Evolutionary conservation across 352 stramenopile genomes (phyloP).

Genomic region (Globisporangium lucens): DNA sequence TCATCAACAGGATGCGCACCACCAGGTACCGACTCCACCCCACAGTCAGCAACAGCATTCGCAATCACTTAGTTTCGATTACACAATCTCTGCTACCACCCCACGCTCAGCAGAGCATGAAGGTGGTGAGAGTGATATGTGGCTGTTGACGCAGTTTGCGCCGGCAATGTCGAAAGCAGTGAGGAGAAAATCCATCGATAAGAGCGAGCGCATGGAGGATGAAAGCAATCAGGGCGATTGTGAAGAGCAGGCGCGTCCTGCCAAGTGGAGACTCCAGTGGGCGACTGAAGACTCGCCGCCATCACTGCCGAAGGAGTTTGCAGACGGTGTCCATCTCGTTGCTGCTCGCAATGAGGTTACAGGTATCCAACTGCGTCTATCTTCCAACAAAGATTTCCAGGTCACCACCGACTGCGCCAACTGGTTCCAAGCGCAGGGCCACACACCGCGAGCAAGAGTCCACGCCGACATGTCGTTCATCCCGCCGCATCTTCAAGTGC

Average conservation of each 20-base stretch:
- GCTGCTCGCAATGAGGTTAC: slow-evolving; percentile 52
- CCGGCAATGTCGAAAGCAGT: slow-evolving; percentile 50
- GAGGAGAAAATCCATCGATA: background rate
- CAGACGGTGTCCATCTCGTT: slow-evolving; percentile 42
- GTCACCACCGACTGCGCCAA: slow-evolving; percentile 51
- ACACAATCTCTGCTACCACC: background rate
- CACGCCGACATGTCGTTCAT: slow-evolving; percentile 53
- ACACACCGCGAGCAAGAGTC: slow-evolving; percentile 55
- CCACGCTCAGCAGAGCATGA: too few relatives aligned
- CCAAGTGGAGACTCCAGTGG: slow-evolving; percentile 31
- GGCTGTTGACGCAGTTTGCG: slow-evolving; percentile 47
- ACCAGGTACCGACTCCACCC: background rate
- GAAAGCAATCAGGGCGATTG: slow-evolving; percentile 21
- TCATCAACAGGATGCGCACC: background rate
- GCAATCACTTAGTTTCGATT: background rate
- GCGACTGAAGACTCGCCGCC: slow-evolving; percentile 20
- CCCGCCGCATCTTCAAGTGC: slow-evolving; percentile 41
- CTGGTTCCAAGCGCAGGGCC: slow-evolving; percentile 53
- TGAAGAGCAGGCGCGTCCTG: background rate
- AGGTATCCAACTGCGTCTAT: slow-evolving; percentile 49
- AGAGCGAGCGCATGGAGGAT: slow-evolving; percentile 4
- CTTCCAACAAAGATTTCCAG: slow-evolving; percentile 53
- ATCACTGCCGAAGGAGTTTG: slow-evolving; percentile 20
- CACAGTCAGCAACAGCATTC: slow-evolving; percentile 1
- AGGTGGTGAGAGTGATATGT: slow-evolving; percentile 22